Evolutionary conservation across 371 early-diverging fungal genomes (phyloP).

Genomic region (Mortierella sp.): DNA sequence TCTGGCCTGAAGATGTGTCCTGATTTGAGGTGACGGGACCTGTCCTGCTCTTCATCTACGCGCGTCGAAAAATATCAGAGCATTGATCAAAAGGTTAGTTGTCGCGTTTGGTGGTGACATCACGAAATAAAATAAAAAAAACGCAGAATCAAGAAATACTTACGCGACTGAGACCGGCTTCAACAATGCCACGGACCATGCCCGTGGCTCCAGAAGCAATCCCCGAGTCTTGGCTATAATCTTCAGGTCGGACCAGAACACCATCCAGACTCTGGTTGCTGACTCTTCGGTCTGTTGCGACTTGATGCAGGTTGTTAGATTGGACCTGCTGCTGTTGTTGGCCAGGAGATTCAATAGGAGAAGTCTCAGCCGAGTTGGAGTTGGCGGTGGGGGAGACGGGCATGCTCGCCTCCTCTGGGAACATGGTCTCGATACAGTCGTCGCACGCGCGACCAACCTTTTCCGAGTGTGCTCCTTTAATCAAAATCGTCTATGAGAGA

Average conservation of each 20-base stretch:
- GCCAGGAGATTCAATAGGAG: slow-evolving; percentile 45
- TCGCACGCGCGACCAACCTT: slow-evolving; percentile 70
- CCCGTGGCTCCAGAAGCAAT: slow-evolving; percentile 34
- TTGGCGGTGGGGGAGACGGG: slow-evolving; percentile 26
- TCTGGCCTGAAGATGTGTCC: slow-evolving; percentile 11
- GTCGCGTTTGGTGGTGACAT: not conserved
- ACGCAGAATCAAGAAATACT: not conserved
- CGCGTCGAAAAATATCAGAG: not conserved
- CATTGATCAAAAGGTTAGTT: not conserved
- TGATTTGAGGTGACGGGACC: not conserved
- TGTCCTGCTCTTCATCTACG: slow-evolving; percentile 52
- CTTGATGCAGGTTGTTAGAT: not conserved
- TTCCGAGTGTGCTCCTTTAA: slow-evolving; percentile 59
- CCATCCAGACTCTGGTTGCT: slow-evolving; percentile 41
- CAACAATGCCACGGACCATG: slow-evolving; percentile 56
- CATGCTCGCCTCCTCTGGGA: slow-evolving; percentile 58
- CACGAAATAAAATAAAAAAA: not conserved
- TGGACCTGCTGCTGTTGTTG: slow-evolving; percentile 16
- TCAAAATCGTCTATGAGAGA: slow-evolving; percentile 59
- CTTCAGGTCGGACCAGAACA: slow-evolving; percentile 31
- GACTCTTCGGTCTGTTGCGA: slow-evolving; percentile 22
- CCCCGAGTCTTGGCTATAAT: slow-evolving; percentile 21
- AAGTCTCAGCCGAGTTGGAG: slow-evolving; percentile 28
- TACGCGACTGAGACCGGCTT: slow-evolving; percentile 52
- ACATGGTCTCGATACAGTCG: slow-evolving; percentile 65